Base-by-base conservation (phyloP, 495 filamentous ascomycete genomes). In the Aspergillus coremiiformis region DNA sequence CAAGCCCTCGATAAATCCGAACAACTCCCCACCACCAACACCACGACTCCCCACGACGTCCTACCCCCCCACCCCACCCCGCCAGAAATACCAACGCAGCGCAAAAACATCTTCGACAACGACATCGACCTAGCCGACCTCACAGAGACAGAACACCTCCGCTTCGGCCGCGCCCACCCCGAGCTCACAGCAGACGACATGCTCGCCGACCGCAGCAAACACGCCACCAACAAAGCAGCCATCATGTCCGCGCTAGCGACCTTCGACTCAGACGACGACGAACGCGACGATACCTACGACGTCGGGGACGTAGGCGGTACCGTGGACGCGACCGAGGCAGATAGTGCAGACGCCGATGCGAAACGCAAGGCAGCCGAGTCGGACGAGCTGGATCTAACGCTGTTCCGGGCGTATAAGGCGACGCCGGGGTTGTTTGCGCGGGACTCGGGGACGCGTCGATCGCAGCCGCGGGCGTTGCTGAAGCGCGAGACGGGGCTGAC, bases 201-300 rank as follows among this genome's bases (percentile, higher is more conserved):
- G 47, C 77, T 82, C 35, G 59, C 72, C 20, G 71, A 79, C 52
- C 73, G 73, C 50, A 68, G 59, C 50, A 58, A 84, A 32, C 76
- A 78, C 26, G 76, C 83, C 23, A 71, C 79, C 32, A 79, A 84
- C 61, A 96, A 96, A 71, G 85, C 89, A 5, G 85, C 90, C 27
- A 96, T 98, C 62, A 78, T 96, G 11, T 85, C 93, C 19, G 93
- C 93, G 0, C 82, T 98, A 10, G 87, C 89, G 10, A 80, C 87
- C 5, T 96, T 97, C 60, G 92, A 97, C 71, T 84, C 84, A 0
- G 93, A 96, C 57, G 92, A 96, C 62, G 93, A 98, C 69, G 93
- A 98, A 70, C 84, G 90, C 29, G 93, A 98, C 69, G 93, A 98
- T 62, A 97, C 93, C 1, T 98, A 98, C 67, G 93, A 98, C 59